Evolutionary conservation across 1,284 basidiomycete species (phyloP), one percentile per base, ranked within the genome.

Genomic region (Phellinidium pouzarii): DNA sequence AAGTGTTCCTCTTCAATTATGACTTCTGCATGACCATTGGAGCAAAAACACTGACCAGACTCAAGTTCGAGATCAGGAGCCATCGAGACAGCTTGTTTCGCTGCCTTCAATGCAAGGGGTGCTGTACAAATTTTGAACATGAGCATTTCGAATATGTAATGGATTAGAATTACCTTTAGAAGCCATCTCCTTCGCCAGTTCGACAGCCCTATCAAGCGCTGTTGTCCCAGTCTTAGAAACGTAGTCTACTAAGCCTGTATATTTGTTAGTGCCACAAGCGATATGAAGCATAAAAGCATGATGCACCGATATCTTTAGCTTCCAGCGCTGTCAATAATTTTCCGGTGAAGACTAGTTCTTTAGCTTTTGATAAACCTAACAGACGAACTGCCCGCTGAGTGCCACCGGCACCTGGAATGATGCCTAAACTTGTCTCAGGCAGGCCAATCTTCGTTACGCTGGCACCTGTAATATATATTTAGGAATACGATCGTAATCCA

Each of bases 351-450:
- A 94, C 88, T 37, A 94, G 71, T 61, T 94, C 89, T 67, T 96
- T 97, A 4, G 94, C 86, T 65, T 82, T 87, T 38, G 91, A 76
- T 19, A 84, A 67, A 1, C 94, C 94, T 8, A 97, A 69, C 19
- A 96, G 69, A 41, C 91, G 80, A 1, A 91, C 84, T 17, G 89
- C 77, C 31, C 94, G 78, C 63, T 94, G 92, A 0, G 94, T 97
- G 1, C 93, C 93, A 2, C 93, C 92, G n/a, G 91, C 93, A 45
- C 94, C 94, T 11, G 94, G 94, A 53, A 97, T 96, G 59, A 97
- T 96, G 4, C 92, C 94, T 19, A 95, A 75, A 50, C 83, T 79
- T 2, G 83, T 85, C 68, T 94, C 91, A 2, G 91, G 89, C 11
- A 94, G 70, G 2, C 90, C 88, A 45, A 94, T 84, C 67, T 87